Evolutionary conservation across 768 basidiomycete species (phyloP).

Genomic region (Inosperma sp.): DNA sequence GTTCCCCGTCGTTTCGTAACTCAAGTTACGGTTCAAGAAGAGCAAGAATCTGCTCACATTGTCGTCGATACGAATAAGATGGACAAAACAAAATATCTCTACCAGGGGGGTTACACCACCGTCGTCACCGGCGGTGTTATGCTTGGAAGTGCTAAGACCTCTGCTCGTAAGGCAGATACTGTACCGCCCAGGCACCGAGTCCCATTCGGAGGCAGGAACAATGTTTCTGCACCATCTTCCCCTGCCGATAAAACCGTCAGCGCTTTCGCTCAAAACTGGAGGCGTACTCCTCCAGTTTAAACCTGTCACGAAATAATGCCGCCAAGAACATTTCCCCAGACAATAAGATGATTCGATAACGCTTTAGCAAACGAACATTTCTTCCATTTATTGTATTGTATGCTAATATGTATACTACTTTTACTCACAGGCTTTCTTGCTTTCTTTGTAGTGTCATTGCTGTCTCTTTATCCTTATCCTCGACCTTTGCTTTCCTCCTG

Average conservation of each 20-base stretch:
- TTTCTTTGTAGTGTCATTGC: background rate
- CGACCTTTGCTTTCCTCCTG: background rate
- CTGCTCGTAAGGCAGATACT: constrained; percentile 5
- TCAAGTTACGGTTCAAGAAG: constrained; percentile 1
- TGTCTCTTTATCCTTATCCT: background rate
- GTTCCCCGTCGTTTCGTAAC: constrained; percentile 11
- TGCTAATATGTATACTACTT: background rate
- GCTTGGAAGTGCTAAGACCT: constrained; percentile 29
- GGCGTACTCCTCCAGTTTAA: constrained; percentile 8
- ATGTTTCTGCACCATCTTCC: background rate
- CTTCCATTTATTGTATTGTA: constrained; percentile 2
- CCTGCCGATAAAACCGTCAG: constrained; percentile 6
- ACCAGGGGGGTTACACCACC: constrained; percentile 41
- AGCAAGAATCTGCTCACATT: constrained; percentile 15
- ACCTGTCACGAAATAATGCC: constrained; percentile 3
- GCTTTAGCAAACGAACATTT: constrained; percentile 1
- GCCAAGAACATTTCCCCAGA: background rate
- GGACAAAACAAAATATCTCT: constrained; percentile 34
- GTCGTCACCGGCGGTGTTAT: constrained; percentile 43
- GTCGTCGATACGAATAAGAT: constrained; percentile 26
- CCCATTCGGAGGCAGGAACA: constrained; percentile 16
- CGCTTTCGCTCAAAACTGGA: constrained; percentile 15
- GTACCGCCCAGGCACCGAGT: constrained; percentile 17
- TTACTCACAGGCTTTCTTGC: background rate
- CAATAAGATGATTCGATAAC: constrained; percentile 7